Evolutionary conservation across 2,329 filamentous ascomycete genomes (phyloP).

Genomic region (Fusarium austroafricanum): DNA sequence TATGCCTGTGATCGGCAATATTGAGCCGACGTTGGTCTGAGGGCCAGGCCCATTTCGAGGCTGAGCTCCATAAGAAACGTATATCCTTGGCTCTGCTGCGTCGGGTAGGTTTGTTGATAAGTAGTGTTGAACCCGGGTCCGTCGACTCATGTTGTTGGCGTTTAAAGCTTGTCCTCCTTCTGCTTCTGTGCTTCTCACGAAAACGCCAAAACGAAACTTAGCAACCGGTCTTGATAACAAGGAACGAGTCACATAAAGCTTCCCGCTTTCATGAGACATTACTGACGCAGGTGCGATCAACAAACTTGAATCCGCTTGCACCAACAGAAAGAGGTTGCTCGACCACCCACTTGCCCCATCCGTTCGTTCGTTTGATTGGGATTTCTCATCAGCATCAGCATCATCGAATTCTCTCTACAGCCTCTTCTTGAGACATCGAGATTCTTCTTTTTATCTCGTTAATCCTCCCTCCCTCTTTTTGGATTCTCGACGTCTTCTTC

Average conservation of each 20-base stretch:
- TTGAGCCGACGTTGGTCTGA: conserved; percentile 20
- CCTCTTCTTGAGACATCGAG: not conserved
- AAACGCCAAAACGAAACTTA: not conserved
- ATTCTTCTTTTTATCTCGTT: conserved; percentile 8
- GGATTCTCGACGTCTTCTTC: not conserved
- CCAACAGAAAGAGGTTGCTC: conserved; percentile 4
- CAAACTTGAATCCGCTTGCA: conserved; percentile 5
- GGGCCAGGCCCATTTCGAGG: conserved; percentile 22
- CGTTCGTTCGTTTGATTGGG: conserved; percentile 1
- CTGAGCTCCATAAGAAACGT: conserved; percentile 26
- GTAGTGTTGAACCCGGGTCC: conserved; percentile 9
- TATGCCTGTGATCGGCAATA: conserved; percentile 23
- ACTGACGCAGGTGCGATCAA: conserved; percentile 17
- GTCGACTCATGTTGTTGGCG: not conserved
- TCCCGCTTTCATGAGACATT: conserved; percentile 17
- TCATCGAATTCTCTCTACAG: conserved; percentile 10
- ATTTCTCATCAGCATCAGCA: conserved; percentile 9
- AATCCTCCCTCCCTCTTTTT: not conserved
- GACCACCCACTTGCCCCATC: conserved; percentile 23
- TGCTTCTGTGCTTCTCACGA: conserved; percentile 1
- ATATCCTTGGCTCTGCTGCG: conserved; percentile 11
- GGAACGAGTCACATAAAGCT: conserved; percentile 10
- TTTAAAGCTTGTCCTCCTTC: not conserved
- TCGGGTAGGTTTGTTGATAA: conserved; percentile 7
- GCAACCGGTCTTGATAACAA: not conserved